These are phyloP conservation scores for Pseudocercospora musae DNA, from an alignment of 2,329 filamentous ascomycete species.

Conservation along the genomic window DNA sequence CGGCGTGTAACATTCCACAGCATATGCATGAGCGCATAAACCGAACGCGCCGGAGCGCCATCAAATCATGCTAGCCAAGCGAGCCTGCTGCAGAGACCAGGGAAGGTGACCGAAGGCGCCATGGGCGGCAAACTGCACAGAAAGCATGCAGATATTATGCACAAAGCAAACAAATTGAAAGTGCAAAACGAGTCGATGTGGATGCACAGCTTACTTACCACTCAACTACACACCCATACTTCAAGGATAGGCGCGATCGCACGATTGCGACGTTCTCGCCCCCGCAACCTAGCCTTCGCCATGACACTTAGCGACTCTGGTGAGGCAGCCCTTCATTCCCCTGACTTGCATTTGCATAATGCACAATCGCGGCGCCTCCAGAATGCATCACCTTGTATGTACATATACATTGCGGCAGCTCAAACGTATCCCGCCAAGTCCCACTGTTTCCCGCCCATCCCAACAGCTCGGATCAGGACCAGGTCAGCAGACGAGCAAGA, in stretches of 20 bases:
- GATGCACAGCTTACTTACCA: not conserved
- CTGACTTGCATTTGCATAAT: not conserved
- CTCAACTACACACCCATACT: not conserved
- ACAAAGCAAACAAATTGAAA: not conserved
- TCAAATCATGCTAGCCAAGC: not conserved
- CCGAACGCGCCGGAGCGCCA: not conserved
- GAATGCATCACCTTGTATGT: not conserved
- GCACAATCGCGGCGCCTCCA: not conserved
- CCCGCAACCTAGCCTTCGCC: not conserved
- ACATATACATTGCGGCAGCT: not conserved
- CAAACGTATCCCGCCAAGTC: not conserved
- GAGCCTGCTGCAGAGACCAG: not conserved
- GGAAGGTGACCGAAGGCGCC: not conserved
- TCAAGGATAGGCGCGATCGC: not conserved
- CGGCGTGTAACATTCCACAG: not conserved
- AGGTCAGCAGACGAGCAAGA: not conserved
- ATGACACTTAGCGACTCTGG: not conserved
- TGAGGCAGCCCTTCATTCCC: not conserved
- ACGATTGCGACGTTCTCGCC: not conserved
- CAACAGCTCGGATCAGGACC: not conserved
- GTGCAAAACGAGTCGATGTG: not conserved
- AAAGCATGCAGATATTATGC: not conserved
- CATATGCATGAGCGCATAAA: not conserved
- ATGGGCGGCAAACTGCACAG: not conserved
- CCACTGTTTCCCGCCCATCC: not conserved